Evolutionary conservation across 257 asterid genomes (phyloP), one percentile per base, ranked within the genome.

Genomic region (Vinca minor): DNA sequence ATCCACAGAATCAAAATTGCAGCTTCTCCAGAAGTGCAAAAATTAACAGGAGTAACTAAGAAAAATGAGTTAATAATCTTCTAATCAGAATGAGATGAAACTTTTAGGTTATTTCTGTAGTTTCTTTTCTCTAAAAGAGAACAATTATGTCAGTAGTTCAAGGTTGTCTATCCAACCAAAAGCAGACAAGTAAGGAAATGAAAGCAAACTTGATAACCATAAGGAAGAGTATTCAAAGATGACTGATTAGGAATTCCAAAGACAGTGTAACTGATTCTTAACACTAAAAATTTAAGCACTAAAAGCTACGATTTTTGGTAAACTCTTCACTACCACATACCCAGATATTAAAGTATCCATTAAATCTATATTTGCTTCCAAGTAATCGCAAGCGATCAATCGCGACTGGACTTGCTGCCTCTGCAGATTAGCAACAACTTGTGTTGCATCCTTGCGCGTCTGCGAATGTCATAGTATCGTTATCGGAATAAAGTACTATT

Each of bases 401-500:
- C 85, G 81, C 5, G 98, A 93, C 2, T 93, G 96, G 69, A 93
- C 98, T 75, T 88, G 97, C 62, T 93, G 98, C 82, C 98, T 85
- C 79, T 93, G 98, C 82, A 93, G 80, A 83, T 93, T 93, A 21
- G 98, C 95, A 74, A 93, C 96, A 70, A 93, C 96, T 75, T 87
- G 97, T 3, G 97, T 87, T 49, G 95, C 98, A 80, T 89, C 97
- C 78, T 89, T 93, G 66, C 97, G 94, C 42, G 96, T 73, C 98
- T 92, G 88, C 80, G 80, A 66, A 60, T 67, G 46, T 31, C 38
- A 48, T 34, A 35, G n/a, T n/a, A n/a, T n/a, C n/a, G n/a, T n/a
- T n/a, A n/a, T n/a, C n/a, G n/a, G n/a, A n/a, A n/a, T n/a, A n/a
- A 4, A 54, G 23, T 0, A 69, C 3, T 23, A 26, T 4, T 4